Evolutionary conservation across 139 green algal species (phyloP).

Genomic region (Auxenochlorella pyrenoidosa): DNA sequence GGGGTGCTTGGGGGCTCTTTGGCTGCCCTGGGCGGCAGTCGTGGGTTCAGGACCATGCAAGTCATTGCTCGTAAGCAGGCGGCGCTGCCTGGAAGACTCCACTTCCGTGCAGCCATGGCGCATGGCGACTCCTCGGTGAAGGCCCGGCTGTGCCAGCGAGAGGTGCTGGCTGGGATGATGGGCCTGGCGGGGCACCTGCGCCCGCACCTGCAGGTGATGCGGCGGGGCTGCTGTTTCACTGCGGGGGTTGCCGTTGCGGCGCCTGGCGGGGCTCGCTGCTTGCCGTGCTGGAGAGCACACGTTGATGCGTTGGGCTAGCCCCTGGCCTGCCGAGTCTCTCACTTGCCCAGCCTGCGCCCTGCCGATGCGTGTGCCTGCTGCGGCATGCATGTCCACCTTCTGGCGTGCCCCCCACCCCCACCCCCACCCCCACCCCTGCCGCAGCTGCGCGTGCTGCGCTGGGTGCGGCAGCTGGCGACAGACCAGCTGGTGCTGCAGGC

Average conservation of each 20-base stretch:
- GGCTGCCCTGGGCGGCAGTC: no score
- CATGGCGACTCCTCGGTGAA: constrained; percentile 77
- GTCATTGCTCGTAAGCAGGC: no score
- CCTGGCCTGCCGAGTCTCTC: no score
- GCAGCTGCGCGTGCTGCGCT: constrained; percentile 31
- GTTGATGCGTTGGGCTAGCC: no score
- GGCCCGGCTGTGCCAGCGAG: constrained; percentile 52
- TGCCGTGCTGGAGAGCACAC: no score
- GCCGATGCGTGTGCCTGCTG: no score
- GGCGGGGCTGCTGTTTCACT: not conserved
- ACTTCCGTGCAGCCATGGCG: constrained; percentile 10
- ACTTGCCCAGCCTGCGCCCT: no score
- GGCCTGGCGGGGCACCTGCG: constrained; percentile 5
- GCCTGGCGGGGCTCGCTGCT: no score
- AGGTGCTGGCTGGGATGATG: constrained; percentile 31
- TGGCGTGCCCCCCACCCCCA: not conserved
- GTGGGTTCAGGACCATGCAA: no score
- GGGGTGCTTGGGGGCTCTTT: no score
- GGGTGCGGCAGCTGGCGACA: constrained; percentile 35
- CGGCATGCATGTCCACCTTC: no score
- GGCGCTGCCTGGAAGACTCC: no score
- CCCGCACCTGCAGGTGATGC: not conserved
- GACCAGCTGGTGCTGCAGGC: constrained; percentile 65
- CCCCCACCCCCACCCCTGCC: not conserved
- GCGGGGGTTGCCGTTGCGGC: not conserved